phyloP scores from a whole-genome alignment of 345 rosid species.

The Gossypium turneri region DNA sequence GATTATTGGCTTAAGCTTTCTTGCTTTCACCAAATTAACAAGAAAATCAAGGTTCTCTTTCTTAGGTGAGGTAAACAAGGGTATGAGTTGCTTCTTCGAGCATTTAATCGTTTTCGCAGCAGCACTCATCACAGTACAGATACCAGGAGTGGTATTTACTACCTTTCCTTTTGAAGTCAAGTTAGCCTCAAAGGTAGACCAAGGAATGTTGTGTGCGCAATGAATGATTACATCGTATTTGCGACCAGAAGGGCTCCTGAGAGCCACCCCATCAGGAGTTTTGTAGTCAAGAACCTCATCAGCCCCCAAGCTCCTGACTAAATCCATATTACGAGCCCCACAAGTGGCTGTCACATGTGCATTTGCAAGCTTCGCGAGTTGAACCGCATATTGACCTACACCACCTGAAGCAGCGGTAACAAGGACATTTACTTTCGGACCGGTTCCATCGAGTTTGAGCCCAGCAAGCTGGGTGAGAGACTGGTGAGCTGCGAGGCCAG shows the following conservation, averaged over 20 bases:
- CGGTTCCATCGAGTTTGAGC: not conserved
- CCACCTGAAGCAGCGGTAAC: not conserved
- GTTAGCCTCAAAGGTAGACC: not conserved
- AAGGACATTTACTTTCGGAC: not conserved
- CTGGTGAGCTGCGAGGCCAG: not conserved
- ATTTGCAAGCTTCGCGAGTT: not conserved
- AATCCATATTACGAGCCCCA: not conserved
- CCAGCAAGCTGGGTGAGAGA: not conserved
- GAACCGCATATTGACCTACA: not conserved
- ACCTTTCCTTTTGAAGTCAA: not conserved
- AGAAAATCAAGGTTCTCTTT: not conserved
- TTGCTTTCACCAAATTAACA: not conserved
- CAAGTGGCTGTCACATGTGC: not conserved
- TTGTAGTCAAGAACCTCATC: not conserved
- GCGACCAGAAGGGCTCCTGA: not conserved
- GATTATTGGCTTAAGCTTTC: not conserved
- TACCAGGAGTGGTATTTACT: not conserved
- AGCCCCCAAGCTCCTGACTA: not conserved
- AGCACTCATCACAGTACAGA: not conserved
- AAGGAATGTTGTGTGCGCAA: not conserved
- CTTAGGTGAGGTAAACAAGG: not conserved
- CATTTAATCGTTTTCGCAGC: not conserved
- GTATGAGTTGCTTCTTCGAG: not conserved
- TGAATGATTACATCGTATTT: not conserved
- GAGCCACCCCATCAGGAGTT: not conserved